Conservation (phyloP, 176 grass and related monocot genomes). For the Hyparrhenia diplandra region DNA sequence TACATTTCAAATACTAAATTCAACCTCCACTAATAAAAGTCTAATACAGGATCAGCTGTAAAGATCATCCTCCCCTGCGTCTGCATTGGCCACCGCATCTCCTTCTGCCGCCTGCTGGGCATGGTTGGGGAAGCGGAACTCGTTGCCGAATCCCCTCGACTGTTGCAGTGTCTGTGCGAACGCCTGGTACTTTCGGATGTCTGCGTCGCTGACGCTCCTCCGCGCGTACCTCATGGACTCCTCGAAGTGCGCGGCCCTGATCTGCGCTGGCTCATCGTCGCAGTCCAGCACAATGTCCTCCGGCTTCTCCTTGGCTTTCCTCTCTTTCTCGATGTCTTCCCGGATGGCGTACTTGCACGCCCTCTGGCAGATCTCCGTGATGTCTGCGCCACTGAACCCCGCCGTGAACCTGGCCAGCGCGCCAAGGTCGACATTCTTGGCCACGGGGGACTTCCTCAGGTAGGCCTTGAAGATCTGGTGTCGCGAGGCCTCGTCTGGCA, state of each 20-base stretch:
- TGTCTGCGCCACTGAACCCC: slow-evolving; percentile 61
- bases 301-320: slow-evolving; percentile 6
- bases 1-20: too few species aligned
- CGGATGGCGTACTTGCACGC: slow-evolving; percentile 63
- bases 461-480: slow-evolving; percentile 55
- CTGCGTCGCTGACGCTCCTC: slow-evolving; percentile 50
- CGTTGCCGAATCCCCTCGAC: slow-evolving; percentile 49
- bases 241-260: slow-evolving; percentile 54
- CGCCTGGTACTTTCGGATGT: slow-evolving; percentile 62
- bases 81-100: not conserved
- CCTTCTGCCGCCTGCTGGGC: slow-evolving; percentile 11
- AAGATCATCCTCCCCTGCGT: slow-evolving; percentile 55
- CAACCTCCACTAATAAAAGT: too few species aligned
- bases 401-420: slow-evolving; percentile 48
- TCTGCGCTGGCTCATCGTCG: slow-evolving; percentile 31
- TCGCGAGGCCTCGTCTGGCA: slow-evolving; percentile 55
- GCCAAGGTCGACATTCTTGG: slow-evolving; percentile 37
- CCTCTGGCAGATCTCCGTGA: slow-evolving; percentile 59
- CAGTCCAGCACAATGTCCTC: slow-evolving; percentile 42
- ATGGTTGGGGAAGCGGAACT: slow-evolving; percentile 53
- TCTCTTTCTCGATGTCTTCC: slow-evolving; percentile 53
- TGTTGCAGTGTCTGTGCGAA: slow-evolving; percentile 75
- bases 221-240: slow-evolving; percentile 59
- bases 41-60: slow-evolving; percentile 56
- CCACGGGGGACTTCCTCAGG: slow-evolving; percentile 44